Base-by-base conservation (phyloP, 441 rosid species). In the Populus hybrid region DNA sequence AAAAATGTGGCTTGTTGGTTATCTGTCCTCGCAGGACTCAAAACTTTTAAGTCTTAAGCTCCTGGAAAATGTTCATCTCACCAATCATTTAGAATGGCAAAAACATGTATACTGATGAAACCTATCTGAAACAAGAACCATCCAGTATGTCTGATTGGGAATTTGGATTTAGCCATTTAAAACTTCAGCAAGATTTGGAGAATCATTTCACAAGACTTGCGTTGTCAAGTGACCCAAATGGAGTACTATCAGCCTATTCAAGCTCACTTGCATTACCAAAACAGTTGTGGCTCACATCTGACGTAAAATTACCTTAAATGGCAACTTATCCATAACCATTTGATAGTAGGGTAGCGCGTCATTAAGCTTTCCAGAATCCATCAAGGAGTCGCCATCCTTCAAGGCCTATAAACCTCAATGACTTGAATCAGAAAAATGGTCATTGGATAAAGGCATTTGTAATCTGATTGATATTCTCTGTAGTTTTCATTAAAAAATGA, bases 341-440 rank as follows among this genome's bases (percentile, higher is more conserved):
- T 91, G 90, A 75, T 88, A 95, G 80, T 75, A 90, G 2, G 90
- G 84, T 72, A 95, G 57, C 68, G 98, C 94, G 77, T 92, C 94
- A 80, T 90, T 86, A 67, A 95, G 94, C 83, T 83, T 89, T 80
- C 98, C 98, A 38, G 88, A 84, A 81, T 90, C 89, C 99, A 95
- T 90, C 80, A 92, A 86, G 50, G 89, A 83, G 81, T 93, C 88
- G 18, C 96, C 98, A 38, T 91, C 89, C 67, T 86, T 86, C 85
- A 93, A 75, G 67, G 82, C 90, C 99, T 93, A 84, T 77, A 79
- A 77, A 79, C 80, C 61, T 70, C 70, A 70, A 75, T 67, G 5
- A 81, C 32, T 34, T 74, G 73, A 78, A 66, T 81, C 71, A 80
- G 72, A 3, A 64, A 71, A 63, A 61, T 67, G 5, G 30, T 12